Evolutionary conservation across 352 stramenopile species (phyloP).

Genomic region (Phytopythium oedochilum): DNA sequence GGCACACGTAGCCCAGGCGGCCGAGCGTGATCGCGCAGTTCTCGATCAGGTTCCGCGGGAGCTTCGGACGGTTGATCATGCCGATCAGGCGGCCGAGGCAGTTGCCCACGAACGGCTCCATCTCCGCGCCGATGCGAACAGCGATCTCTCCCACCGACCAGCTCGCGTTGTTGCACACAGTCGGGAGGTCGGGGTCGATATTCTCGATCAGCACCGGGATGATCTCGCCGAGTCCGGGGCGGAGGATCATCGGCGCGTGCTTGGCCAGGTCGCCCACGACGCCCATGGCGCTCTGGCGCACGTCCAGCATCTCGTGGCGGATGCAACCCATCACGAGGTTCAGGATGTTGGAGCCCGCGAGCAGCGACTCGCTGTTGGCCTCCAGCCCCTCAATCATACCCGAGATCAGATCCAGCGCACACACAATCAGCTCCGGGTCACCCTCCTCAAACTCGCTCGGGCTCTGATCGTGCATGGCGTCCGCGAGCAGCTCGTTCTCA

Average conservation of each 20-base stretch:
- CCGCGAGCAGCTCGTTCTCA: constrained; percentile 79
- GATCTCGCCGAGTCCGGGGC: constrained; percentile 68
- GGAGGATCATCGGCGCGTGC: constrained; percentile 63
- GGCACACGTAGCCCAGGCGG: constrained; percentile 83
- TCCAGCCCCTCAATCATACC: constrained; percentile 87
- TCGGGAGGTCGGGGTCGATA: constrained; percentile 83
- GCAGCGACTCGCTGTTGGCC: constrained; percentile 65
- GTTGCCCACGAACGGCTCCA: constrained; percentile 77
- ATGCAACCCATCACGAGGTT: constrained; percentile 87
- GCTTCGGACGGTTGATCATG: constrained; percentile 87
- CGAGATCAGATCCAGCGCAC: constrained; percentile 84
- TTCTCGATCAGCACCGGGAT: constrained; percentile 85
- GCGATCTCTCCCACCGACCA: constrained; percentile 90
- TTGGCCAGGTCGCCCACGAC: constrained; percentile 89
- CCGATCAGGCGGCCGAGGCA: constrained; percentile 65
- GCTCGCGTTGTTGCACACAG: constrained; percentile 91
- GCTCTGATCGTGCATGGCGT: constrained; percentile 76
- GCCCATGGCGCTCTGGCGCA: constrained; percentile 87
- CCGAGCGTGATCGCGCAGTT: constrained; percentile 91
- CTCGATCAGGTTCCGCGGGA: constrained; percentile 84
- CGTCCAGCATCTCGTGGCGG: constrained; percentile 82
- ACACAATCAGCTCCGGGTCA: constrained; percentile 89
- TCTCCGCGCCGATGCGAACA: constrained; percentile 77
- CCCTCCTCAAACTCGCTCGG: constrained; percentile 76
- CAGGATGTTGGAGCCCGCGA: constrained; percentile 82